Conservation (phyloP, 805 yeast genomes). For the Ogataea glucozyma region DNA sequence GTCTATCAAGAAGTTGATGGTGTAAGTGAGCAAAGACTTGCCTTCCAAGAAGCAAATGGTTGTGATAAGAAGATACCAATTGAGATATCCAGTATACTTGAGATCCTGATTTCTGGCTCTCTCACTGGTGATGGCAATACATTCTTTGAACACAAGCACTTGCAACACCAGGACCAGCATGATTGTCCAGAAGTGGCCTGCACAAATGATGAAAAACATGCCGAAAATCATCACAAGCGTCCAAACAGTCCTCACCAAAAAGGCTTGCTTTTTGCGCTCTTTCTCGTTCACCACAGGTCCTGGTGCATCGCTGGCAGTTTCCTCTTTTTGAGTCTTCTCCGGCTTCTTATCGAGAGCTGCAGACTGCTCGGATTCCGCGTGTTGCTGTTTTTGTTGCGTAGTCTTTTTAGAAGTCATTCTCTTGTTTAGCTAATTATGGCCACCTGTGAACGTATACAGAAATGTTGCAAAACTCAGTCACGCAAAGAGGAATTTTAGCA, state of each 20-base stretch:
- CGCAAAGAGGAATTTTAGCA: background rate
- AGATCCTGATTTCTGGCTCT: constrained; percentile 78
- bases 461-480: background rate
- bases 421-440: background rate
- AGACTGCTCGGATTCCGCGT: constrained; percentile 4
- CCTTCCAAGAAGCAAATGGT: constrained; percentile 90
- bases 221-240: constrained; percentile 84
- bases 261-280: constrained; percentile 77
- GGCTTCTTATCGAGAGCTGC: constrained; percentile 7
- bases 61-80: constrained; percentile 91
- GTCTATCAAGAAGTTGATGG: constrained; percentile 28
- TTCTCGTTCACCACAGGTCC: constrained; percentile 39
- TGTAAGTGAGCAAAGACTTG: constrained; percentile 68
- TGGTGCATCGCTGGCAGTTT: constrained; percentile 2
- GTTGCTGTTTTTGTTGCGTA: background rate
- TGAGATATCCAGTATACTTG: constrained; percentile 78
- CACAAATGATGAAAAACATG: constrained; percentile 66
- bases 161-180: constrained; percentile 71
- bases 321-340: background rate
- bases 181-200: constrained; percentile 86
- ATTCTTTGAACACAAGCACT: constrained; percentile 84
- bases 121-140: constrained; percentile 79
- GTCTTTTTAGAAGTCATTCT: too few species aligned
- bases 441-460: background rate
- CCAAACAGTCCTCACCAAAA: constrained; percentile 88